phyloP scores from a whole-genome alignment of 2,329 filamentous ascomycete genomes.

The Microdochium bolleyi region DNA sequence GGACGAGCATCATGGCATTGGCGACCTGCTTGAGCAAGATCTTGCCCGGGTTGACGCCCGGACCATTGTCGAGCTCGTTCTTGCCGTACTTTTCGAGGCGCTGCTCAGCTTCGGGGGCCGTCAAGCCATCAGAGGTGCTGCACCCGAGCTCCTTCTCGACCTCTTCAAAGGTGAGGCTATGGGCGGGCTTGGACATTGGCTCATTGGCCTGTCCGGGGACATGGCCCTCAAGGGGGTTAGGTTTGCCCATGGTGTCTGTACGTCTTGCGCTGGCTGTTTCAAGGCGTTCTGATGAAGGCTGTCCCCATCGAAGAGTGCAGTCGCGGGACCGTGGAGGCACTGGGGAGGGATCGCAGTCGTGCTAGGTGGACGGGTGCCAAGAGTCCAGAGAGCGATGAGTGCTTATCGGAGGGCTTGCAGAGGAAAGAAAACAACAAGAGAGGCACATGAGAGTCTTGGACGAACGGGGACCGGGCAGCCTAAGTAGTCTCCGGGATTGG shows the following conservation, averaged over 20 bases:
- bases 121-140: constrained; percentile 51
- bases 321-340: background rate
- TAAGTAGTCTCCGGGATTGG: background rate
- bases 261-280: background rate
- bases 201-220: constrained; percentile 34
- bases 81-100: constrained; percentile 59
- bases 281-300: background rate
- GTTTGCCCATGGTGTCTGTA: background rate
- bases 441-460: background rate
- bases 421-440: background rate
- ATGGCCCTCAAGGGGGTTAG: constrained; percentile 9
- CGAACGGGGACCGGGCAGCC: background rate
- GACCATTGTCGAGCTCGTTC: constrained; percentile 55
- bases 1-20: constrained; percentile 61
- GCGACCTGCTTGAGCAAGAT: constrained; percentile 59
- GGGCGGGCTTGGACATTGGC: constrained; percentile 48
- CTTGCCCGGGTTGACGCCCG: constrained; percentile 52
- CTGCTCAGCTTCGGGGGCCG: constrained; percentile 51
- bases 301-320: background rate
- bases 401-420: background rate
- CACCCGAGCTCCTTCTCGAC: constrained; percentile 29
- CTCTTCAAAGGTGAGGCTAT: constrained; percentile 18
- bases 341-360: background rate
- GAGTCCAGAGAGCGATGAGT: background rate
- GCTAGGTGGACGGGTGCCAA: background rate